Percentiles rank a stretch among this genome's conserved stretches.
Conservation (phyloP, 352 stramenopile genomes). For the Globisporangium mamillatum region DNA sequence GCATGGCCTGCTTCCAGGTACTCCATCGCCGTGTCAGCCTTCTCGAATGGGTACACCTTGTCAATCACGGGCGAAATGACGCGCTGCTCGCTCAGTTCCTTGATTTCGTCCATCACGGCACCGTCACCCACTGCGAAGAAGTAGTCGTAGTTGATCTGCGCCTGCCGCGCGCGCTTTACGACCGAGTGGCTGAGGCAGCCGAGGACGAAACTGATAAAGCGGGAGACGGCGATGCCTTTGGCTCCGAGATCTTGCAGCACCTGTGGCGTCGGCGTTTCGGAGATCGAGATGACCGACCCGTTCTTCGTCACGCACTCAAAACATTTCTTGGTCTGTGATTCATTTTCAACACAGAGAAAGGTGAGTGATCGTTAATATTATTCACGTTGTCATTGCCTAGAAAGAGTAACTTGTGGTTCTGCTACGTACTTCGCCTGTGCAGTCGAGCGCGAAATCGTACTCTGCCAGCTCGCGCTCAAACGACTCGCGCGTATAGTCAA, state of each 20-base stretch:
- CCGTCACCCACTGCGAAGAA: conserved; percentile 32
- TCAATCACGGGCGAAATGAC: conserved; percentile 36
- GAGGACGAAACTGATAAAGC: conserved; percentile 34
- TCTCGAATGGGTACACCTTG: conserved; percentile 46
- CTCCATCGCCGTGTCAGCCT: conserved; percentile 40
- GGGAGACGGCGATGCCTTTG: conserved; percentile 26
- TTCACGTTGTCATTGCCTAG: no score
- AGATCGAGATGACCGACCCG: conserved; percentile 39
- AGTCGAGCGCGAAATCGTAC: conserved; percentile 79
- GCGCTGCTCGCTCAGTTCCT: conserved; percentile 25
- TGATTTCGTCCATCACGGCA: conserved; percentile 32
- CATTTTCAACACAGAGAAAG: background rate
- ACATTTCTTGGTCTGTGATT: conserved; percentile 28
- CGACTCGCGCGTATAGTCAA: conserved; percentile 62
- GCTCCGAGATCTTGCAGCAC: conserved; percentile 22
- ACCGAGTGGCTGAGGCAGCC: conserved; percentile 40
- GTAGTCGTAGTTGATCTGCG: conserved; percentile 39
- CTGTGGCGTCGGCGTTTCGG: conserved; percentile 31
- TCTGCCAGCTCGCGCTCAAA: conserved; percentile 70
- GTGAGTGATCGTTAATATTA: no score
- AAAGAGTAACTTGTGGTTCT: background rate
- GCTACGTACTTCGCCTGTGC: conserved; percentile 56
- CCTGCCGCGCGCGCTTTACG: conserved; percentile 30
- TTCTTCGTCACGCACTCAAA: conserved; percentile 43
- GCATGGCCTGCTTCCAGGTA: conserved; percentile 40